Conservation (phyloP, 23 red algal species). For the Gracilaria domingensis region DNA sequence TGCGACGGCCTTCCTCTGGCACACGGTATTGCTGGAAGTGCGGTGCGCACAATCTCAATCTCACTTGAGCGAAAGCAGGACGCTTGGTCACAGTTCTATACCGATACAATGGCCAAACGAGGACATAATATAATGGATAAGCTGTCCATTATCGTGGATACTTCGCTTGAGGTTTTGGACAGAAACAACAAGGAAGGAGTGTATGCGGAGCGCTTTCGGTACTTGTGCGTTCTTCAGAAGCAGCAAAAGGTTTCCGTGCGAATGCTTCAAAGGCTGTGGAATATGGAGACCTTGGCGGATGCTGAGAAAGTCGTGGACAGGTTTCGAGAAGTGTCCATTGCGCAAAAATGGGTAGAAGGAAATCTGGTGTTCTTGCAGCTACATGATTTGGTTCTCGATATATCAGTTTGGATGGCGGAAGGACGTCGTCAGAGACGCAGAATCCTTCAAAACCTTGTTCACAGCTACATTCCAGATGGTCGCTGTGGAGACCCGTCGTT, state of each 20-base stretch:
- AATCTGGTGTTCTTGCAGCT: too few relatives aligned
- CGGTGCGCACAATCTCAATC: neutral
- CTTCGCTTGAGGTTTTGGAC: neutral
- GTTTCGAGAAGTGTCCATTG: too few relatives aligned
- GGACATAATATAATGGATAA: neutral
- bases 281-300: neutral
- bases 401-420: conserved; percentile 2
- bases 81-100: neutral
- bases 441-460: neutral
- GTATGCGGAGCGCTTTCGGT: too few relatives aligned
- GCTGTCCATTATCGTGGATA: neutral
- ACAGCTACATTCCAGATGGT: neutral
- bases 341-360: too few relatives aligned
- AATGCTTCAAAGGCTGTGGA: neutral
- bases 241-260: neutral
- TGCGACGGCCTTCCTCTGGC: neutral
- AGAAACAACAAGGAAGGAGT: too few relatives aligned
- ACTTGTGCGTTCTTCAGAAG: neutral
- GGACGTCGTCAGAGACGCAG: neutral
- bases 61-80: neutral
- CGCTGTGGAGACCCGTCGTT: neutral
- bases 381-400: too few relatives aligned
- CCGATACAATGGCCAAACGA: neutral
- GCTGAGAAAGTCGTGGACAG: too few relatives aligned
- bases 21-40: neutral